Percentiles rank a stretch among this genome's conserved stretches.
Conservation (phyloP, 495 filamentous ascomycete species). For the Neurospora discreta region DNA sequence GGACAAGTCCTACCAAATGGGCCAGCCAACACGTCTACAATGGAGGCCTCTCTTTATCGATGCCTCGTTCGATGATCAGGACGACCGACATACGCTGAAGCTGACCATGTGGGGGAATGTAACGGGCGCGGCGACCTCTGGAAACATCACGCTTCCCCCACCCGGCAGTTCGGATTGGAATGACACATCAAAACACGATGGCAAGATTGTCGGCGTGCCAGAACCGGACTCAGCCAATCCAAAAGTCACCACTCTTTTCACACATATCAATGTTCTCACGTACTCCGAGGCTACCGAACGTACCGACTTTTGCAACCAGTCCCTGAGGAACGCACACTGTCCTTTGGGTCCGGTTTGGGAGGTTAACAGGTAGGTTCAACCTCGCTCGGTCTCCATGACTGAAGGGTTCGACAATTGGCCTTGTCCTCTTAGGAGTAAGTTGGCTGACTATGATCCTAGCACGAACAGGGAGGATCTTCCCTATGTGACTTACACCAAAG, state of each 20-base stretch:
- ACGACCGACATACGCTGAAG: conserved; percentile 54
- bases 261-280: conserved; percentile 57
- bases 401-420: not conserved
- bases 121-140: conserved; percentile 41
- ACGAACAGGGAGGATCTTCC: conserved; percentile 24
- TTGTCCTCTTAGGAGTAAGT: not conserved
- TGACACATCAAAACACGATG: conserved; percentile 48
- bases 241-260: conserved; percentile 59
- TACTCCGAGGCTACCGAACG: conserved; percentile 52
- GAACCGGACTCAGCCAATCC: conserved; percentile 35
- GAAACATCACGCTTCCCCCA: conserved; percentile 38
- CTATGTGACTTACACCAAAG: conserved; percentile 58
- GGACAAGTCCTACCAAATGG: conserved; percentile 40
- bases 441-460: not conserved
- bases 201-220: conserved; percentile 63
- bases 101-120: conserved; percentile 89
- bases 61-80: conserved; percentile 55
- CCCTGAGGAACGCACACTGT: conserved; percentile 50
- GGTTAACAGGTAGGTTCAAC: conserved; percentile 36
- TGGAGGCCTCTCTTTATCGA: conserved; percentile 64
- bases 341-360: conserved; percentile 66
- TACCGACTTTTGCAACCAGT: conserved; percentile 51
- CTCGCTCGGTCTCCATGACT: not conserved
- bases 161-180: conserved; percentile 40
- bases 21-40: conserved; percentile 49